phyloP scores from a whole-genome alignment of 768 basidiomycete species.

The Leccinum truebloodii region DNA sequence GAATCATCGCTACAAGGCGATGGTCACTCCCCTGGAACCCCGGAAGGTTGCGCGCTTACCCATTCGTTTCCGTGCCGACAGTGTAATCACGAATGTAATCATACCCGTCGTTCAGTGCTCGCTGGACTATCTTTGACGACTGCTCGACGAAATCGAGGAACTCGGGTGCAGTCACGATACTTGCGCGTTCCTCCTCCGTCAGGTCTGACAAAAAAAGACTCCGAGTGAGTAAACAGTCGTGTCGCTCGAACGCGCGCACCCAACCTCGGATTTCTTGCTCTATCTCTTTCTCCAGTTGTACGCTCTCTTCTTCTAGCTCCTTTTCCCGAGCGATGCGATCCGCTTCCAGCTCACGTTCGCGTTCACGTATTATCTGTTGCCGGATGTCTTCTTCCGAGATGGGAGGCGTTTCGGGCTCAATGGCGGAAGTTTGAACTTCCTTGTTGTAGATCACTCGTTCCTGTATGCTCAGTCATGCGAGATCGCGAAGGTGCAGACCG shows the following conservation, averaged over 20 bases:
- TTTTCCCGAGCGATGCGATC: conserved; percentile 70
- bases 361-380: conserved; percentile 59
- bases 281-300: conserved; percentile 82
- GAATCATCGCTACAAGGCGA: conserved; percentile 69
- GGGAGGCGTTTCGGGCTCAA: conserved; percentile 54
- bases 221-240: conserved; percentile 6
- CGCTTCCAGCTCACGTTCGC: conserved; percentile 68
- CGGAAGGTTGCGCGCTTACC: conserved; percentile 49
- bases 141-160: conserved; percentile 94
- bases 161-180: conserved; percentile 84
- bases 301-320: conserved; percentile 80
- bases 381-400: conserved; percentile 74
- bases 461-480: conserved; percentile 35
- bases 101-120: conserved; percentile 93
- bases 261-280: conserved; percentile 85
- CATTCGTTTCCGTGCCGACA: conserved; percentile 80
- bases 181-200: conserved; percentile 69
- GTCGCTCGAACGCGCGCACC: not conserved
- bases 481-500: not conserved
- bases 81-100: conserved; percentile 98
- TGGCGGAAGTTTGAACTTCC: conserved; percentile 74
- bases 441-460: conserved; percentile 84
- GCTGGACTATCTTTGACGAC: conserved; percentile 92
- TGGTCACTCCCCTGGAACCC: conserved; percentile 9
- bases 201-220: conserved; percentile 53